These are phyloP conservation scores for Amorphotheca resinae DNA, from an alignment of 495 filamentous ascomycete genomes.

Conservation along the genomic window DNA sequence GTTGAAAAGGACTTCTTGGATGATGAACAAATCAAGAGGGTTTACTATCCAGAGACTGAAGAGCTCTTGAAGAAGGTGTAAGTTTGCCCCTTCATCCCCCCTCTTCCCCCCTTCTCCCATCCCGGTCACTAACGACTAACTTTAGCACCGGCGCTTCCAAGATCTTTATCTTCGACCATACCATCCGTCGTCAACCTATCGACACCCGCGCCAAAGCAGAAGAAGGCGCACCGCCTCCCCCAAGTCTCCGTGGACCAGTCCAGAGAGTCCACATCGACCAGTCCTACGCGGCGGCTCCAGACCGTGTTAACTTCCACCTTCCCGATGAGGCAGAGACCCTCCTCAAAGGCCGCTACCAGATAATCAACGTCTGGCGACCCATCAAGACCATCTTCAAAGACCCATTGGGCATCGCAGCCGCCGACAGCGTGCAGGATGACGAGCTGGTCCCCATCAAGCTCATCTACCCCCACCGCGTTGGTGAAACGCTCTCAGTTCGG, in stretches of 20 bases:
- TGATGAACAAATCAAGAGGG: slow-evolving; percentile 51
- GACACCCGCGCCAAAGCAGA: slow-evolving; percentile 20
- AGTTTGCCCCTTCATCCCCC: not conserved
- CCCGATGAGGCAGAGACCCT: slow-evolving; percentile 47
- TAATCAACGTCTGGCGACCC: slow-evolving; percentile 59
- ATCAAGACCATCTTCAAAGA: slow-evolving; percentile 44
- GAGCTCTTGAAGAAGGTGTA: slow-evolving; percentile 50
- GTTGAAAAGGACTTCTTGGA: slow-evolving; percentile 41
- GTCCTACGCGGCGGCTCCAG: slow-evolving; percentile 44
- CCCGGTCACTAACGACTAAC: not conserved
- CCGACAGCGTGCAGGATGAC: slow-evolving; percentile 30
- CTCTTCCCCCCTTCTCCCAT: not conserved
- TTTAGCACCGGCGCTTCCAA: slow-evolving; percentile 35
- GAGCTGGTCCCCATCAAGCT: slow-evolving; percentile 34
- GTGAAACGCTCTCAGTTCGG: slow-evolving; percentile 34
- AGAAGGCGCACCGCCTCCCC: not conserved
- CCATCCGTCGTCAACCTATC: slow-evolving; percentile 44
- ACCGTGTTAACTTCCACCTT: slow-evolving; percentile 47
- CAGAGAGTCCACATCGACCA: slow-evolving; percentile 63
- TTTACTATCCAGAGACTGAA: slow-evolving; percentile 57
- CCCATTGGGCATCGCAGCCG: slow-evolving; percentile 40
- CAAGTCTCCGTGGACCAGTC: slow-evolving; percentile 45
- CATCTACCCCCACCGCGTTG: slow-evolving; percentile 37
- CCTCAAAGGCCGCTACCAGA: slow-evolving; percentile 43
- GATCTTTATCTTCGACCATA: slow-evolving; percentile 67